Percentiles rank a stretch among this genome's conserved stretches.
Conservation (phyloP, 1,139 yeast species). For the Hansenula sp. region DNA sequence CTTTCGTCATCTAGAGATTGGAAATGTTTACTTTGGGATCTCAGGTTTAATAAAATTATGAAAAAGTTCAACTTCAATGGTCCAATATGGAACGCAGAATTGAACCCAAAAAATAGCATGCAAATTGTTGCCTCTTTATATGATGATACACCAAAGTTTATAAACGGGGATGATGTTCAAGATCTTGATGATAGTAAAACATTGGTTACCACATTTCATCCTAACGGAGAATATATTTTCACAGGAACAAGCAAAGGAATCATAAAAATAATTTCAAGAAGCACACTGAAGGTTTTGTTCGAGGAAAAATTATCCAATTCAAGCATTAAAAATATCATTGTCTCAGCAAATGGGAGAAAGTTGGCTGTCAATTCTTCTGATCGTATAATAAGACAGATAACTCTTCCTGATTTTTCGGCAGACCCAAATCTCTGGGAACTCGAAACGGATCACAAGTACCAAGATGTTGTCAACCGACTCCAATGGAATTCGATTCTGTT, state of each 20-base stretch:
- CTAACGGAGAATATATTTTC: constrained; percentile 36
- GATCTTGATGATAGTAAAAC: constrained; percentile 25
- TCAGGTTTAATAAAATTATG: constrained; percentile 39
- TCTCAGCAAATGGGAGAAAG: constrained; percentile 64
- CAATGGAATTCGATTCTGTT: constrained; percentile 87
- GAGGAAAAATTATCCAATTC: constrained; percentile 58
- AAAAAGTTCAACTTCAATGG: constrained; percentile 54
- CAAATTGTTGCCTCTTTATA: constrained; percentile 47
- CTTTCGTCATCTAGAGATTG: constrained; percentile 83
- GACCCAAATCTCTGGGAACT: constrained; percentile 38
- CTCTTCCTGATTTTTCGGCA: constrained; percentile 39
- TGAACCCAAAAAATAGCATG: constrained; percentile 53
- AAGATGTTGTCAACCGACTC: constrained; percentile 81
- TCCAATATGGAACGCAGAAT: constrained; percentile 65
- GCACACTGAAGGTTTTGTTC: constrained; percentile 34
- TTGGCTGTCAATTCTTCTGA: constrained; percentile 81
- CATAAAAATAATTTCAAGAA: constrained; percentile 42
- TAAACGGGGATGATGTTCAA: constrained; percentile 23
- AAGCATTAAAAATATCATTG: constrained; percentile 64
- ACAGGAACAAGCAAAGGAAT: constrained; percentile 82
- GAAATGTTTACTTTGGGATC: constrained; percentile 80
- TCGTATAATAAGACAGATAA: constrained; percentile 69
- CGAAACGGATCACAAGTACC: constrained; percentile 77
- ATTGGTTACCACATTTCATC: constrained; percentile 26
- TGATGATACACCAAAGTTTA: constrained; percentile 39